Evolutionary conservation across 257 asterid species (phyloP), one percentile per base, ranked within the genome.

Genomic region (Solanum megistacrolobum): DNA sequence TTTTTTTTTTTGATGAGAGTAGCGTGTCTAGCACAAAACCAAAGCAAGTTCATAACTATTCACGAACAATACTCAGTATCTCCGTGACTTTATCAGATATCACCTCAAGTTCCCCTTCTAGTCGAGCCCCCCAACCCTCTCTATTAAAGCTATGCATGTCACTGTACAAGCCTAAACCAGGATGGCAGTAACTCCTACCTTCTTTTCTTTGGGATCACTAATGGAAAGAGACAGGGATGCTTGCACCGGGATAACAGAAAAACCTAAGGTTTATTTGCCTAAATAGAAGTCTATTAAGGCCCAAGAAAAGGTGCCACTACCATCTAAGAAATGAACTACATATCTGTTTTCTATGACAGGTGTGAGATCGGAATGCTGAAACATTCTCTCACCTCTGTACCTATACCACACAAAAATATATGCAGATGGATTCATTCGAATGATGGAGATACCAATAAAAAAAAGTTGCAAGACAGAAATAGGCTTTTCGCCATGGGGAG

Each of bases 401-500:
- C 25, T n/a, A 48, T 82, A 48, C 29, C 71, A 52, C 71, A 29
- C 18, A 46, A 48, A 88, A 71, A 27, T 85, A 41, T 69, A 55
- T 14, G 46, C 12, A 86, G 85, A 39, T 27, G 68, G 10, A 43
- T 25, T 60, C 16, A 16, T 48, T 86, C 2, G 13, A 27, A 55
- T 21, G 5, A 38, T 16, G 9, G 55, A 65, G 21, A 55, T 12
- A 48, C 46, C 87, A 21, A 83, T 14, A 23, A 35, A 52, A 48
- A 58, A 68, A 43, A 60, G 79, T 18, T 48, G 34, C 81, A n/a
- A 3, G 27, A 39, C 29, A 81, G 79, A 34, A 29, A 29, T 52
- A 82, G 69, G 69, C 29, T 31, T 73, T 66, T 75, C 34, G 4
- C 89, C 83, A 73, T 60, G 86, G 71, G 29, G 81, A 89, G 91